phyloP scores from a whole-genome alignment of 1,284 basidiomycete species.

The Ustilago nuda region DNA sequence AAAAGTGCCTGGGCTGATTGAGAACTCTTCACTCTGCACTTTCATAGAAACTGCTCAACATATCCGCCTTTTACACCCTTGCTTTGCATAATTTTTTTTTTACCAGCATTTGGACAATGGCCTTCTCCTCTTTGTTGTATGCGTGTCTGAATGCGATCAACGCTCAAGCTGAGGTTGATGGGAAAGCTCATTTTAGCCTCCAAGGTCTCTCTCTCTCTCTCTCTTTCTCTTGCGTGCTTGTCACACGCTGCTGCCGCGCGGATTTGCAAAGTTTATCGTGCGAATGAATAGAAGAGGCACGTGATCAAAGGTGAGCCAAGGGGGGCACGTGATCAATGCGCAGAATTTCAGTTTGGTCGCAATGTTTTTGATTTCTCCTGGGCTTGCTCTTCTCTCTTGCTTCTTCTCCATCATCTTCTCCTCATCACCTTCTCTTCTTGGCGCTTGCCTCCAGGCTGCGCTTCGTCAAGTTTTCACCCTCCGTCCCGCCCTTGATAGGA shows the following conservation, averaged over 20 bases:
- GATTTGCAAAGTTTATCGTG: slow-evolving; percentile 15
- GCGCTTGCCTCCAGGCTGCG: too few species aligned
- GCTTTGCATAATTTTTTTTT: slow-evolving; percentile 1
- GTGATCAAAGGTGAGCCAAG: too few species aligned
- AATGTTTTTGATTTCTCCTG: not conserved
- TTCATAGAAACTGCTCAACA: not conserved
- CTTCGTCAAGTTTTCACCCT: too few species aligned
- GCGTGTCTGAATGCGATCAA: not conserved
- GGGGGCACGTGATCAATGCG: too few species aligned
- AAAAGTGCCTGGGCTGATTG: slow-evolving; percentile 79
- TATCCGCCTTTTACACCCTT: not conserved
- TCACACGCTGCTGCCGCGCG: slow-evolving; percentile 1
- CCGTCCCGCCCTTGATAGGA: too few species aligned
- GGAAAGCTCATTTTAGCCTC: not conserved
- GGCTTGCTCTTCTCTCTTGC: too few species aligned
- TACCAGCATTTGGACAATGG: not conserved
- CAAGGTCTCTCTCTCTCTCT: not conserved
- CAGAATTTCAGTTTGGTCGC: too few species aligned
- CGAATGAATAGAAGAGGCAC: not conserved
- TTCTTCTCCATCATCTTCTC: too few species aligned
- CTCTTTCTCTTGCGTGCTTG: not conserved
- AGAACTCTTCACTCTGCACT: not conserved
- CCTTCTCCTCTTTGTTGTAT: not conserved
- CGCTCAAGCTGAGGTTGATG: not conserved
- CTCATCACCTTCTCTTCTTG: too few species aligned